A percentile compares a stretch with the other conserved stretches of the same genome.
Evolutionary conservation across 2,329 filamentous ascomycete genomes (phyloP).

Genomic region (Cadophora sp.): DNA sequence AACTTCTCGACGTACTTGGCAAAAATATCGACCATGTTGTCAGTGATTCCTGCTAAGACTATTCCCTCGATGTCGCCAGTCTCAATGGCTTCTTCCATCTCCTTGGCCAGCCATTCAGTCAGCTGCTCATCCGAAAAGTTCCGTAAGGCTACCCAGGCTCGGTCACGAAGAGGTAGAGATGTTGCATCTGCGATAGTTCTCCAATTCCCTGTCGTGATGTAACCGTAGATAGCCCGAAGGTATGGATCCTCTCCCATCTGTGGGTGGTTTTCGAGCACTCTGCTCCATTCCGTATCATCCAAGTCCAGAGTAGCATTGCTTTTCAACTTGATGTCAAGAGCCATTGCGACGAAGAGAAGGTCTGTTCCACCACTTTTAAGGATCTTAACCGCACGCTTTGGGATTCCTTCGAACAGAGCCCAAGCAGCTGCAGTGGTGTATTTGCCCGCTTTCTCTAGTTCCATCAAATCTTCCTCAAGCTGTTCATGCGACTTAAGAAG

Average conservation of each 20-base stretch:
- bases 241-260: constrained; percentile 74
- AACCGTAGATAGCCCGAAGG: constrained; percentile 78
- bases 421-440: constrained; percentile 80
- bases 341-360: constrained; percentile 71
- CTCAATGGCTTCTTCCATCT: constrained; percentile 64
- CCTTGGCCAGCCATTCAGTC: constrained; percentile 70
- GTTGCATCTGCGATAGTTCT: constrained; percentile 73
- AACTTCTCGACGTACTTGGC: constrained; percentile 78
- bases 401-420: constrained; percentile 76
- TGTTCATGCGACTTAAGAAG: constrained; percentile 66
- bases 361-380: constrained; percentile 72
- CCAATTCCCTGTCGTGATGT: constrained; percentile 82
- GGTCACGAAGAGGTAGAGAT: constrained; percentile 76
- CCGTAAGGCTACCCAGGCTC: constrained; percentile 74
- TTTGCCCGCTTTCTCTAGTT: constrained; percentile 53
- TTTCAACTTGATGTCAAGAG: constrained; percentile 67
- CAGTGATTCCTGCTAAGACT: constrained; percentile 78
- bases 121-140: constrained; percentile 68
- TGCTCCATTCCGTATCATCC: constrained; percentile 40
- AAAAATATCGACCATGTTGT: constrained; percentile 75
- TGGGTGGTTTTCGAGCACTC: constrained; percentile 38
- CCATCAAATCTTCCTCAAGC: constrained; percentile 52
- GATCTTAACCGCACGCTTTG: constrained; percentile 70
- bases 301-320: constrained; percentile 50
- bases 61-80: constrained; percentile 80